Percentiles rank a stretch among this genome's conserved stretches.
These are phyloP conservation scores for Parasarocladium wereldwijsianum DNA, from an alignment of 2,329 filamentous ascomycete genomes.

Conservation along the genomic window DNA sequence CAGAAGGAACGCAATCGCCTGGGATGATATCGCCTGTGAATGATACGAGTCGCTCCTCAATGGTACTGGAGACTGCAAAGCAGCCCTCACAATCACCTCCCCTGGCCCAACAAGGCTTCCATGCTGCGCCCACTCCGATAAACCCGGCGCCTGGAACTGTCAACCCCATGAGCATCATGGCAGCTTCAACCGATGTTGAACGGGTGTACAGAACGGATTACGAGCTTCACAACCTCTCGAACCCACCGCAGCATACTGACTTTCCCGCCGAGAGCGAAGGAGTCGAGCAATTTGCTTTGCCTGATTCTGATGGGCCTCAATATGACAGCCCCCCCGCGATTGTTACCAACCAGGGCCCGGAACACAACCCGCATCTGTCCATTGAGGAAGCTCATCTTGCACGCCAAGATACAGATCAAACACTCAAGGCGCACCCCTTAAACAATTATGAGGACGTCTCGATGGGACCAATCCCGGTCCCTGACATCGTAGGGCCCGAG, in stretches of 20 bases:
- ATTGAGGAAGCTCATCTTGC: too few relatives aligned
- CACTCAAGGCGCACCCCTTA: too few relatives aligned
- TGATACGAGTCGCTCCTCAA: too few relatives aligned
- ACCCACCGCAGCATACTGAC: too few relatives aligned
- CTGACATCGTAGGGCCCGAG: slow-evolving; percentile 11
- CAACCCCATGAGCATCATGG: slow-evolving; percentile 40
- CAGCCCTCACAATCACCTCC: slow-evolving; percentile 3
- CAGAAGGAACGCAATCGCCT: too few relatives aligned
- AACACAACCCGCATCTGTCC: neutral
- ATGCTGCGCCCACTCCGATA: too few relatives aligned
- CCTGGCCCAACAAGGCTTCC: slow-evolving; percentile 6
- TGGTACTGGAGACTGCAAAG: slow-evolving; percentile 6
- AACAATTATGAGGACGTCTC: too few relatives aligned
- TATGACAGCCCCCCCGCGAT: neutral
- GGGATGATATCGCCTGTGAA: slow-evolving; percentile 12
- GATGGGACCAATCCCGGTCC: slow-evolving; percentile 10
- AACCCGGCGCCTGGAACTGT: slow-evolving; percentile 30
- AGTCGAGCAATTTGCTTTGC: too few relatives aligned
- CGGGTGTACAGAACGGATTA: slow-evolving; percentile 22
- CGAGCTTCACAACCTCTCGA: slow-evolving; percentile 16
- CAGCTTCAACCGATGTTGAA: slow-evolving; percentile 22
- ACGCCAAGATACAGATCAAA: slow-evolving; percentile 3
- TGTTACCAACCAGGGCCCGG: neutral
- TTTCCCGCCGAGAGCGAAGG: too few relatives aligned
- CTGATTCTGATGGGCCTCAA: too few relatives aligned